A percentile compares a stretch with the other conserved stretches of the same genome.
Conservation (phyloP, 306 rosid genomes). For the Prunus mira region DNA sequence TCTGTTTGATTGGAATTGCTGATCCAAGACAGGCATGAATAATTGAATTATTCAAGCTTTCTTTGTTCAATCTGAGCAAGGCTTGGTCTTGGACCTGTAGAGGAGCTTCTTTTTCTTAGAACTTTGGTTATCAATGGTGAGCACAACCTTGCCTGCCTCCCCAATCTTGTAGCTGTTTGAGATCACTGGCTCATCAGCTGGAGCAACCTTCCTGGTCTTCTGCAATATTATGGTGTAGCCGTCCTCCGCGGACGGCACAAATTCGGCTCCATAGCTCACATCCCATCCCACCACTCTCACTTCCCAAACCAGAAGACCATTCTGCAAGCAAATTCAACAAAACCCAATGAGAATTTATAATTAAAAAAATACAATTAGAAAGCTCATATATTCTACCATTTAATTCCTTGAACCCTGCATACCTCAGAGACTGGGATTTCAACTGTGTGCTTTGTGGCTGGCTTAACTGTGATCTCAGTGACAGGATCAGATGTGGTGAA, state of each 20-base stretch:
- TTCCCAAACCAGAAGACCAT: slow-evolving; percentile 67
- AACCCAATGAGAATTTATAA: background rate
- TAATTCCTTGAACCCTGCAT: background rate
- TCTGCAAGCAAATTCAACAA: slow-evolving; percentile 40
- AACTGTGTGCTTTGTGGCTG: slow-evolving; percentile 59
- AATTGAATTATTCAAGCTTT: background rate
- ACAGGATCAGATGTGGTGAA: slow-evolving; percentile 67
- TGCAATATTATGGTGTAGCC: slow-evolving; percentile 84
- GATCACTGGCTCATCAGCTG: slow-evolving; percentile 66
- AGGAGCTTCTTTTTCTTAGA: slow-evolving; percentile 94
- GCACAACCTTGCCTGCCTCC: slow-evolving; percentile 74
- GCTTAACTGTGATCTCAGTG: slow-evolving; percentile 68
- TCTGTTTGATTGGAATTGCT: slow-evolving; percentile 1
- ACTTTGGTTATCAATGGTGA: slow-evolving; percentile 77
- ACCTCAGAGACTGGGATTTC: slow-evolving; percentile 85
- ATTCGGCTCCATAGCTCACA: slow-evolving; percentile 82
- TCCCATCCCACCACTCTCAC: slow-evolving; percentile 83
- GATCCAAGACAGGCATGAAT: slow-evolving; percentile 11
- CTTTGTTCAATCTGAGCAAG: slow-evolving; percentile 37
- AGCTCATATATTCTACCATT: too few relatives aligned
- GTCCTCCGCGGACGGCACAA: slow-evolving; percentile 64
- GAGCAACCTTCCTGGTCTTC: slow-evolving; percentile 61
- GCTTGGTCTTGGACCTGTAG: slow-evolving; percentile 83
- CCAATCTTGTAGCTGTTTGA: slow-evolving; percentile 61
- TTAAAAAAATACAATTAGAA: background rate